These are phyloP conservation scores for Pichia phayaonensis DNA, from an alignment of 805 yeast genomes.

Conservation along the genomic window DNA sequence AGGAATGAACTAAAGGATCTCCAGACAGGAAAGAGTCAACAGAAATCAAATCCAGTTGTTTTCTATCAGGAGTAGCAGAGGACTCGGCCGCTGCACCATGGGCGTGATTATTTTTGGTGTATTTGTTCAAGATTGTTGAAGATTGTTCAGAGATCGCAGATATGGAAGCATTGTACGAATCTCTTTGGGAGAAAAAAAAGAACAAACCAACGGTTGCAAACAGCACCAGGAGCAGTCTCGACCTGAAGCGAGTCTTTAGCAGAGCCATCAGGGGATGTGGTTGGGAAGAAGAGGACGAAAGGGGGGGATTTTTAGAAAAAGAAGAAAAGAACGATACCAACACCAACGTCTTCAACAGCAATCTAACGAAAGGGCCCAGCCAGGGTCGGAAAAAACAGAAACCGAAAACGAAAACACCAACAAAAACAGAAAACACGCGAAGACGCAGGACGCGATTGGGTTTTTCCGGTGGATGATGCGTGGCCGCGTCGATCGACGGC, in stretches of 20 bases:
- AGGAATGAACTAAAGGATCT: slow-evolving; percentile 41
- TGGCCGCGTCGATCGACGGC: neutral
- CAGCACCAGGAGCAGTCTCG: neutral
- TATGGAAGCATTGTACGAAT: neutral
- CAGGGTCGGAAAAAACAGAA: no score
- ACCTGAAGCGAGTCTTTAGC: neutral
- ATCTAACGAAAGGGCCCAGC: no score
- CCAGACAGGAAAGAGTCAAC: slow-evolving; percentile 42
- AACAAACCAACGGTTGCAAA: neutral
- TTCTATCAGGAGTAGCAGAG: no score
- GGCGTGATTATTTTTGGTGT: neutral
- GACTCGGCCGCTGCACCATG: no score
- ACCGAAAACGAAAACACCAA: no score
- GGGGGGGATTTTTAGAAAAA: no score
- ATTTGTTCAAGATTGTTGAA: neutral
- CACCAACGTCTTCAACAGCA: no score
- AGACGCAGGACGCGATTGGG: neutral
- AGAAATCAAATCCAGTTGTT: neutral
- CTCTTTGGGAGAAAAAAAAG: neutral
- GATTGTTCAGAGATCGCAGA: neutral
- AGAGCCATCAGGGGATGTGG: neutral
- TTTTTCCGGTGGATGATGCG: no score
- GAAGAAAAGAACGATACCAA: neutral
- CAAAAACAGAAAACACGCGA: no score
- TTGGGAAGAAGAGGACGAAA: neutral